phyloP scores from a whole-genome alignment of 371 early-diverging fungal species.

The Coemansia sp. region DNA sequence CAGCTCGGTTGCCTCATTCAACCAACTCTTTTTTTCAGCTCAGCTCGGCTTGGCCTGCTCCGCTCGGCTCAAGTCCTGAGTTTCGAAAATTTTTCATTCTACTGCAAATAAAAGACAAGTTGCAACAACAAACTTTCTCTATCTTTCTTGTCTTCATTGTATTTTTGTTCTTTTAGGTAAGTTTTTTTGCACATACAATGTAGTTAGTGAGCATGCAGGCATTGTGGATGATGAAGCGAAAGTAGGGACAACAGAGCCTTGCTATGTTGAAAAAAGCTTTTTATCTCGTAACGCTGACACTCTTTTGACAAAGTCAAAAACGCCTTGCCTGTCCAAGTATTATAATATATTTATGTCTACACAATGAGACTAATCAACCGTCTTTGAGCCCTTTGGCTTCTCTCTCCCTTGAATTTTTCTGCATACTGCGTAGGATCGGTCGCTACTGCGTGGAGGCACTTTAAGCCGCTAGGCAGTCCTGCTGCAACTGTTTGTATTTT shows the following conservation, averaged over 20 bases:
- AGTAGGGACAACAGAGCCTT: conserved; percentile 42
- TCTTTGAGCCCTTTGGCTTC: too few relatives aligned
- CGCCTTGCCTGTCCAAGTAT: too few relatives aligned
- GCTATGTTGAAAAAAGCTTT: conserved; percentile 29
- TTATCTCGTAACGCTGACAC: conserved; percentile 4
- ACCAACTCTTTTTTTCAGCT: not conserved
- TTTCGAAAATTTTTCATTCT: conserved; percentile 1
- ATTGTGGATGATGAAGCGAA: conserved; percentile 36
- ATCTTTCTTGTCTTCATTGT: not conserved
- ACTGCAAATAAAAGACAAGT: not conserved
- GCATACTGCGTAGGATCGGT: too few relatives aligned
- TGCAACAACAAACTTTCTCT: not conserved
- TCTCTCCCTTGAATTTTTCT: too few relatives aligned
- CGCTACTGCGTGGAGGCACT: too few relatives aligned
- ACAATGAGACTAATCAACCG: too few relatives aligned
- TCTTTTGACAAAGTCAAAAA: not conserved
- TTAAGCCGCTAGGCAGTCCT: not conserved
- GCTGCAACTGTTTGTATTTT: not conserved
- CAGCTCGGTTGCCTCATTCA: not conserved
- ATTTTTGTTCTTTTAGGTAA: conserved; percentile 3
- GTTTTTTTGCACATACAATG: not conserved
- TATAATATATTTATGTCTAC: too few relatives aligned
- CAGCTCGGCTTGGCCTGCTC: not conserved
- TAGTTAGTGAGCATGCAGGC: not conserved
- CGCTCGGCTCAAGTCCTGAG: conserved; percentile 4